phyloP scores from a whole-genome alignment of 108 stramenopile species.

The Nitzschia sp. region DNA sequence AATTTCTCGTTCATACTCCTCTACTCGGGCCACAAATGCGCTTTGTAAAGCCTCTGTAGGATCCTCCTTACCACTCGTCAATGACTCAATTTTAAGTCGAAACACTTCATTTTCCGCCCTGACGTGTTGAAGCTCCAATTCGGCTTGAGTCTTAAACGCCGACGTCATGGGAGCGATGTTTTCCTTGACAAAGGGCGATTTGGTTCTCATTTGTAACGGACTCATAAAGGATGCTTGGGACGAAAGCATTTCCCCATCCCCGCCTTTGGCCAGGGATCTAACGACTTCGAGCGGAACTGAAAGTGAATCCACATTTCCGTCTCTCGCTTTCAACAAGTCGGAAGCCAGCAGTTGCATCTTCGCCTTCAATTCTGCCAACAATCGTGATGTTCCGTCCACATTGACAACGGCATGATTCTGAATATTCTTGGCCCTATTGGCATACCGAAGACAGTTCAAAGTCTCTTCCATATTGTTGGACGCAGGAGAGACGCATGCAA shows the following conservation, averaged over 20 bases:
- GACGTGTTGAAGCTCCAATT: constrained; percentile 15
- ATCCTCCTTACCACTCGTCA: constrained; percentile 15
- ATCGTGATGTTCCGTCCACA: constrained; percentile 59
- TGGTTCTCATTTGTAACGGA: background rate
- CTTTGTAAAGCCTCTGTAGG: constrained; percentile 15
- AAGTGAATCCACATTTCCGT: constrained; percentile 37
- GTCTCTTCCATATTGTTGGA: constrained; percentile 87
- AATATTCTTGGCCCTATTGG: constrained; percentile 97
- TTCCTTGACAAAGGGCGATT: background rate
- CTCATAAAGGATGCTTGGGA: background rate
- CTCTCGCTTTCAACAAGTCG: constrained; percentile 53
- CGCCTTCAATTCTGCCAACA: constrained; percentile 45
- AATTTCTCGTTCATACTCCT: constrained; percentile 55
- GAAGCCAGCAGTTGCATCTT: constrained; percentile 56
- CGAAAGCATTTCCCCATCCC: constrained; percentile 10
- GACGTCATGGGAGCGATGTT: background rate
- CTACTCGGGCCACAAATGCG: constrained; percentile 32
- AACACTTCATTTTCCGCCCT: constrained; percentile 50
- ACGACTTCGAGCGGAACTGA: constrained; percentile 47
- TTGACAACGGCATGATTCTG: constrained; percentile 86
- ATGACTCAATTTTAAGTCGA: constrained; percentile 27
- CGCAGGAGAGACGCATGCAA: constrained; percentile 92
- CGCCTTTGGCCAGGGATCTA: constrained; percentile 46
- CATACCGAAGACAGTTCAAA: constrained; percentile 93
- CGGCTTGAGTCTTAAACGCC: background rate